These are phyloP conservation scores for Penicillium roqueforti DNA, from an alignment of 495 filamentous ascomycete species.

Conservation along the genomic window DNA sequence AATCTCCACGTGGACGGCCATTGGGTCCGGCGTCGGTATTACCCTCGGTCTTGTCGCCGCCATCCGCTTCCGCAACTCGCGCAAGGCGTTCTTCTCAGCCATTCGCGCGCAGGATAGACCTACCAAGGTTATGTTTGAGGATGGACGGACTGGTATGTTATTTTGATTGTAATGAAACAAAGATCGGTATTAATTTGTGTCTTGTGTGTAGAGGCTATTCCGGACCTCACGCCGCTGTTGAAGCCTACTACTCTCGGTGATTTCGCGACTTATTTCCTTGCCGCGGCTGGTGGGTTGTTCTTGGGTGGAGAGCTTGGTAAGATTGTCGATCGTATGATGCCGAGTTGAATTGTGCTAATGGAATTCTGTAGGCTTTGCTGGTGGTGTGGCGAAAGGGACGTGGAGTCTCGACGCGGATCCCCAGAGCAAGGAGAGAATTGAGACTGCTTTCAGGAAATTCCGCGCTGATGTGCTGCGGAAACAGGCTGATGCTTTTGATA, in stretches of 20 bases:
- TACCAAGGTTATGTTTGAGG: slow-evolving; percentile 56
- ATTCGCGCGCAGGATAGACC: slow-evolving; percentile 58
- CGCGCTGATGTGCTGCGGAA: slow-evolving; percentile 57
- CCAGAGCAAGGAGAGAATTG: slow-evolving; percentile 52
- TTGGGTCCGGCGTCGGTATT: slow-evolving; percentile 58
- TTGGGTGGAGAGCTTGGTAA: slow-evolving; percentile 58
- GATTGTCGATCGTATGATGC: too few relatives aligned
- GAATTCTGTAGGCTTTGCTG: slow-evolving; percentile 46
- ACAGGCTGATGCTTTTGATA: slow-evolving; percentile 54
- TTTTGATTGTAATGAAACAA: neutral
- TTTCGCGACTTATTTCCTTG: slow-evolving; percentile 59
- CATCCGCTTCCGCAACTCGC: slow-evolving; percentile 50
- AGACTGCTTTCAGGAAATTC: slow-evolving; percentile 60
- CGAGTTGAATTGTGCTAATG: slow-evolving; percentile 7
- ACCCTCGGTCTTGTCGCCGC: slow-evolving; percentile 56
- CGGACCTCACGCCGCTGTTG: slow-evolving; percentile 55
- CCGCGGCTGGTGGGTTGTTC: slow-evolving; percentile 56
- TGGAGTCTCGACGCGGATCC: slow-evolving; percentile 51
- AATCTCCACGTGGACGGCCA: slow-evolving; percentile 47
- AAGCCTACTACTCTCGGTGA: slow-evolving; percentile 57
- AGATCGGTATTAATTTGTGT: neutral
- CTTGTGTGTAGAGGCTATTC: slow-evolving; percentile 54
- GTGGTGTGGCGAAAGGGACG: slow-evolving; percentile 49
- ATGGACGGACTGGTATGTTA: slow-evolving; percentile 52
- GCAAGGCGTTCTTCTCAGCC: slow-evolving; percentile 53